phyloP scores from a whole-genome alignment of 208 protist species.

The Crithidia bombi region DNA sequence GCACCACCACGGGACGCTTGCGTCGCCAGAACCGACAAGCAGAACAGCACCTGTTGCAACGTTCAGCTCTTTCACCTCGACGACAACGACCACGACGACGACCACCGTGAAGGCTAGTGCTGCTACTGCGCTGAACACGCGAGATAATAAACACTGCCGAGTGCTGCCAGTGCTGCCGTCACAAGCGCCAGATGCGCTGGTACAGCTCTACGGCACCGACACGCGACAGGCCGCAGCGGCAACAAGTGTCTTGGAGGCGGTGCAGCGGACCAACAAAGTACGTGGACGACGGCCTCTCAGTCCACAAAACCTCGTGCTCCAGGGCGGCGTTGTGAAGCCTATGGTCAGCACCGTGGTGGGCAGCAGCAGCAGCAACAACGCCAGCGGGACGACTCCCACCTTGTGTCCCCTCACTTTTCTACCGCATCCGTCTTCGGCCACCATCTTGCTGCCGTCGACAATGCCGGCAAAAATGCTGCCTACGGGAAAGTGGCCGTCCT shows the following conservation, averaged over 20 bases:
- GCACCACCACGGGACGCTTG: neutral
- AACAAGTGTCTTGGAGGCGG: conserved; percentile 16
- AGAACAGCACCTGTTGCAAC: neutral
- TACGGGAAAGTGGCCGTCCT: neutral
- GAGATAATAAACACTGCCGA: conserved; percentile 8
- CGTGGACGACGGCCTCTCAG: conserved; percentile 8
- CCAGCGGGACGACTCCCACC: neutral
- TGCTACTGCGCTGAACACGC: no score
- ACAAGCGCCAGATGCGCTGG: conserved; percentile 1
- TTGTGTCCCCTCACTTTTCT: neutral
- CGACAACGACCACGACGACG: neutral
- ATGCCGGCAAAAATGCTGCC: neutral
- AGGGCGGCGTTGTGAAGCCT: no score
- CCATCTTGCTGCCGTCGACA: conserved; percentile 1
- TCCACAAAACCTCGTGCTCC: neutral
- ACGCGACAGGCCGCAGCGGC: conserved; percentile 6
- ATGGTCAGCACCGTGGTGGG: no score
- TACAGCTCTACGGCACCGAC: conserved; percentile 17
- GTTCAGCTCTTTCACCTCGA: no score
- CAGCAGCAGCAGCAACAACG: no score
- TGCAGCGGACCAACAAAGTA: conserved; percentile 14
- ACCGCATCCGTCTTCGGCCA: neutral
- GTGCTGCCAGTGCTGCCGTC: conserved; percentile 18
- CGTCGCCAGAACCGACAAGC: neutral
- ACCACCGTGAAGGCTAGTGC: neutral